Evolutionary conservation across 2,329 filamentous ascomycete species (phyloP), one percentile per base, ranked within the genome.

Genomic region (Myriangium duriaei): DNA sequence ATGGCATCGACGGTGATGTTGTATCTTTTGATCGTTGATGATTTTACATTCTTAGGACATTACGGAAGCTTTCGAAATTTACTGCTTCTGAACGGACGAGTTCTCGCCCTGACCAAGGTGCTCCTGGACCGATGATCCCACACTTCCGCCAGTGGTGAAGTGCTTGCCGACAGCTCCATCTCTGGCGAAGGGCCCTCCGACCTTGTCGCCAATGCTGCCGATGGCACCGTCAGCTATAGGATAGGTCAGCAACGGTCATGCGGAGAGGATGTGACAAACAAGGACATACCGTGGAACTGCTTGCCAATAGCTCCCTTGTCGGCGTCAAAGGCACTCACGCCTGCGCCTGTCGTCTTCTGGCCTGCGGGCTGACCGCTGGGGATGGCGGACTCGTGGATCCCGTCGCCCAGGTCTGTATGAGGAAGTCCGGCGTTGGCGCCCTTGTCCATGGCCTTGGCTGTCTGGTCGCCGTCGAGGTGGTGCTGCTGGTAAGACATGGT

Each of bases 91-190:
- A n/a, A n/a, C n/a, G 21, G 21, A n/a, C 7, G n/a, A 26, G 7
- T 26, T 45, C 48, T 50, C 47, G 31, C 48, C 45, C 18, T 51
- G 48, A 11, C 53, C 55, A n/a, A 60, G 37, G 17, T 47, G 52
- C 40, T 56, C 46, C 42, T 62, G 54, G 9, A 58, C 49, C n/a
- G 45, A 50, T 2, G 53, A 57, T 4, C 57, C 59, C 37, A 62
- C 53, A 13, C 46, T 48, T 3, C 59, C 59, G 29, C 16, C 37
- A 7, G 42, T 35, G 12, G 52, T 59, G 46, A 61, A 60, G n/a
- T 59, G 52, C 43, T 60, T 55, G 11, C 59, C 59, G 37, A 62
- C 54, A 6, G 46, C 43, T 3, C 60, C 59, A 15, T 56, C 36
- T 18, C 50, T 51, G 18, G 53, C 49, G 14, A 62, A 51, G 1